A percentile compares a stretch with the other conserved stretches of the same genome.
phyloP scores from a whole-genome alignment of 1,139 yeast genomes.

The Taiozyma sp. region DNA sequence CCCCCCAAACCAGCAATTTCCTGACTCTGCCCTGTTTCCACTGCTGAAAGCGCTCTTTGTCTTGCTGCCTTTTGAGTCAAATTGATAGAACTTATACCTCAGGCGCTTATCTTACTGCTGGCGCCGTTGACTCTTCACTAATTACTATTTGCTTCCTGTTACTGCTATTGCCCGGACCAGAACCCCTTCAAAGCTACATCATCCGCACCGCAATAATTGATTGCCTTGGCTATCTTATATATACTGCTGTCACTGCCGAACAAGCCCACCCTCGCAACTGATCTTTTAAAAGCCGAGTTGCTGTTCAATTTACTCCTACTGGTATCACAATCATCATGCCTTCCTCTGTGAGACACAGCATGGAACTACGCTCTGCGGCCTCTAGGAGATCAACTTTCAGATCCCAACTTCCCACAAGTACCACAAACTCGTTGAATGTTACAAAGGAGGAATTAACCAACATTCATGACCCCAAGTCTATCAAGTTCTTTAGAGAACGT shows the following conservation, averaged over 20 bases:
- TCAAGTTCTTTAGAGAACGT: slow-evolving; percentile 22
- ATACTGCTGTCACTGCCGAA: neutral
- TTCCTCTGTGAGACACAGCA: neutral
- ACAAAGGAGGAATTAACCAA: slow-evolving; percentile 24
- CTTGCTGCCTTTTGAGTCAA: neutral
- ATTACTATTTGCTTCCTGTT: neutral
- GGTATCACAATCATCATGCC: neutral
- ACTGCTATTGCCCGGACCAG: neutral
- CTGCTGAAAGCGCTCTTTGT: neutral
- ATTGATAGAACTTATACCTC: neutral
- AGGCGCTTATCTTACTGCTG: neutral
- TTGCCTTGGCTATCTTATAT: neutral
- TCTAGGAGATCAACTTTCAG: slow-evolving; percentile 2
- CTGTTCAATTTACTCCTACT: no score
- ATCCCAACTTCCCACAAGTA: neutral
- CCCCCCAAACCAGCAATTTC: no score
- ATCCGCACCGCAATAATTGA: neutral
- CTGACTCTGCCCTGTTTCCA: no score
- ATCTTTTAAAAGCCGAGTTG: no score
- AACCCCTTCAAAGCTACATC: neutral
- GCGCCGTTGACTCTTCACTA: neutral
- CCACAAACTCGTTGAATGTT: slow-evolving; percentile 6
- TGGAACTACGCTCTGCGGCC: neutral
- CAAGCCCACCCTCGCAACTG: no score
- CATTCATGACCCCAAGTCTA: slow-evolving; percentile 33